Conservation (phyloP, 78 protist genomes). For the Cyanophora paradoxa region DNA sequence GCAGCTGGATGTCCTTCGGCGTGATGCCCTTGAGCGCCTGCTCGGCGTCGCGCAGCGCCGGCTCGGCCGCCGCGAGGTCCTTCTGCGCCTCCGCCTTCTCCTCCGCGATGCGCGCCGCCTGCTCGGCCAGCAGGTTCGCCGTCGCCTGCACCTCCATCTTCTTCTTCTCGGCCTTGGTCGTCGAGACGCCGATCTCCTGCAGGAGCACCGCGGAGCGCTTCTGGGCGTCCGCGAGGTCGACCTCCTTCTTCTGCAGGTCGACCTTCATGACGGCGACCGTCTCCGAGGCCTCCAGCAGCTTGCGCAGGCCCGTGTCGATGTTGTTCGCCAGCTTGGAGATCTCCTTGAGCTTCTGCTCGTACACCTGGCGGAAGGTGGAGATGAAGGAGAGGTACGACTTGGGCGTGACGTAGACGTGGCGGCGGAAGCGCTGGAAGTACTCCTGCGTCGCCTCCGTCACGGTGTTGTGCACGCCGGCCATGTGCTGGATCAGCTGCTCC, state of each 20-base stretch:
- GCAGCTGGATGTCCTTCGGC: conserved; percentile 58
- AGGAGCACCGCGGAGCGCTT: conserved; percentile 51
- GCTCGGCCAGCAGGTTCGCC: conserved; percentile 24
- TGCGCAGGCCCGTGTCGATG: conserved; percentile 68
- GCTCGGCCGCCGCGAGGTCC: conserved; percentile 63
- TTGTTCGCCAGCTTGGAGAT: conserved; percentile 35
- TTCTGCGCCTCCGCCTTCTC: conserved; percentile 67
- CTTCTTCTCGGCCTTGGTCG: conserved; percentile 62
- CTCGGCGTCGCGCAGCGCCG: conserved; percentile 66
- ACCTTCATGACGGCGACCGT: conserved; percentile 59
- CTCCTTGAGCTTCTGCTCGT: conserved; percentile 48
- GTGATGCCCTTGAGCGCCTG: conserved; percentile 56
- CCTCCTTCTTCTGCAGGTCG: conserved; percentile 65
- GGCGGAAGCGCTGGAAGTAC: conserved; percentile 71
- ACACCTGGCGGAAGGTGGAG: conserved; percentile 45
- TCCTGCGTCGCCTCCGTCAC: conserved; percentile 39
- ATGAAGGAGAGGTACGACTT: conserved; percentile 82
- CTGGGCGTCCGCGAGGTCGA: conserved; percentile 49
- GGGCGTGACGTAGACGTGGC: conserved; percentile 79
- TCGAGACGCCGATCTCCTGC: conserved; percentile 41
- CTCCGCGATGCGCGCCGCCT: conserved; percentile 41
- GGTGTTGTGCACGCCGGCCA: conserved; percentile 58
- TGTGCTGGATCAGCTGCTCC: conserved; percentile 32
- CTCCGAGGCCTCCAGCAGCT: conserved; percentile 63
- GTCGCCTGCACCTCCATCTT: conserved; percentile 47